Percentiles rank a stretch among this genome's conserved stretches.
These are phyloP conservation scores for Aspergillus pseudoterreus DNA, from an alignment of 2,329 filamentous ascomycete species.

Conservation along the genomic window DNA sequence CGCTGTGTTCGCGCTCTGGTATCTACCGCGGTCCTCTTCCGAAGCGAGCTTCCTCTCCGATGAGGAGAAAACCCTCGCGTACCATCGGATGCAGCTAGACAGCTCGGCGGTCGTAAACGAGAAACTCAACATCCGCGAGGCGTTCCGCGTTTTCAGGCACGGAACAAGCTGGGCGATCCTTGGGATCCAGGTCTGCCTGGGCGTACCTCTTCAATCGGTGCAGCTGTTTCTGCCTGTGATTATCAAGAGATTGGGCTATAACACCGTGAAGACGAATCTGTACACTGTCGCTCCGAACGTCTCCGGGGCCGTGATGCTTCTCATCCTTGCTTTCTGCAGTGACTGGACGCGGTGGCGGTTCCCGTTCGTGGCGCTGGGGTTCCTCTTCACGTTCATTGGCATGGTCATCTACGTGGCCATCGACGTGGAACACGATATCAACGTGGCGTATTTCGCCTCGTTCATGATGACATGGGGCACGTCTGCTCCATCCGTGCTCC, in stretches of 20 bases:
- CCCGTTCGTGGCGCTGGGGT: slow-evolving; percentile 65
- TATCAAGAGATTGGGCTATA: slow-evolving; percentile 39
- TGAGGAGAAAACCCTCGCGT: slow-evolving; percentile 36
- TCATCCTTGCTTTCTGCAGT: slow-evolving; percentile 66
- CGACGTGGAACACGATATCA: slow-evolving; percentile 50
- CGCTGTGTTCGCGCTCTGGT: slow-evolving; percentile 36
- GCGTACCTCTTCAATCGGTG: slow-evolving; percentile 26
- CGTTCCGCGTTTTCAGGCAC: slow-evolving; percentile 26
- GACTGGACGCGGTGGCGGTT: slow-evolving; percentile 62
- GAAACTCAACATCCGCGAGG: slow-evolving; percentile 26
- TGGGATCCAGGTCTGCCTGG: slow-evolving; percentile 26
- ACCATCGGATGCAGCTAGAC: slow-evolving; percentile 34
- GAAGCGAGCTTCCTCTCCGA: slow-evolving; percentile 38
- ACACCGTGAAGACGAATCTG: slow-evolving; percentile 63
- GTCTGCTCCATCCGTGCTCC: slow-evolving; percentile 62
- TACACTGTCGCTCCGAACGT: slow-evolving; percentile 66
- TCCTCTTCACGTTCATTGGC: slow-evolving; percentile 66
- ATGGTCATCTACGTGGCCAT: slow-evolving; percentile 71
- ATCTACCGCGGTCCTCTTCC: slow-evolving; percentile 37
- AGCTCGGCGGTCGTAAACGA: slow-evolving; percentile 30
- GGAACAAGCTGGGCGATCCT: slow-evolving; percentile 26
- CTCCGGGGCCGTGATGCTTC: slow-evolving; percentile 64
- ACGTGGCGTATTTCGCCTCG: slow-evolving; percentile 66
- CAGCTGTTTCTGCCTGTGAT: slow-evolving; percentile 30
- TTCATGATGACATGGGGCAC: slow-evolving; percentile 71